Conservation (phyloP, 2,329 filamentous ascomycete species). For the Cladosporium phlei region DNA sequence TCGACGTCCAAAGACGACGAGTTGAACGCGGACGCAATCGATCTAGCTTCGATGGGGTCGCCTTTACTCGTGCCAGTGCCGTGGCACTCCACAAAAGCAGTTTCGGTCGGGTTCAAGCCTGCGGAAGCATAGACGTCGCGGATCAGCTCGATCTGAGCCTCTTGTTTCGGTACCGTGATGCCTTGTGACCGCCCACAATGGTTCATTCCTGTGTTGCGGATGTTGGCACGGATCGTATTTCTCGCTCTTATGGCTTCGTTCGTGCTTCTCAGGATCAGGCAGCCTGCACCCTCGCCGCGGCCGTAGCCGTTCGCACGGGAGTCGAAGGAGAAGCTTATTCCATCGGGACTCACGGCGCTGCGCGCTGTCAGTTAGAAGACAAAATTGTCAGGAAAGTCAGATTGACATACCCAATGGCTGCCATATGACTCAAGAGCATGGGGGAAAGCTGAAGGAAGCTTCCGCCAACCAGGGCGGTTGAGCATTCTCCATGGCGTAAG, state of each 20-base stretch:
- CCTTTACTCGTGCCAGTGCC: slow-evolving; percentile 26
- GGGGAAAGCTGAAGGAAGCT: slow-evolving; percentile 23
- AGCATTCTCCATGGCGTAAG: slow-evolving; percentile 10
- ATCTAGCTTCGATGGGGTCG: slow-evolving; percentile 20
- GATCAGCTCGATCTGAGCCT: slow-evolving; percentile 37
- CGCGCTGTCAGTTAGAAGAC: too few relatives aligned
- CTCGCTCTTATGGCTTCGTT: slow-evolving; percentile 17
- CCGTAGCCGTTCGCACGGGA: slow-evolving; percentile 43
- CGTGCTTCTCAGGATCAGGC: slow-evolving; percentile 28
- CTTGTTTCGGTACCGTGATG: slow-evolving; percentile 37
- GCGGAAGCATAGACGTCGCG: slow-evolving; percentile 34
- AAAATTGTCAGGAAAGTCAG: too few relatives aligned
- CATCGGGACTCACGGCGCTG: too few relatives aligned
- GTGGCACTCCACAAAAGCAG: slow-evolving; percentile 23
- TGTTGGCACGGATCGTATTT: slow-evolving; percentile 19
- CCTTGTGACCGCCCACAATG: slow-evolving; percentile 21
- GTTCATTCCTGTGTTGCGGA: slow-evolving; percentile 1
- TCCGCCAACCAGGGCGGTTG: slow-evolving; percentile 22
- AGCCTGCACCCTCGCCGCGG: slow-evolving; percentile 23
- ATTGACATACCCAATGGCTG: too few relatives aligned
- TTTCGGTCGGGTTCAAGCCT: slow-evolving; percentile 26
- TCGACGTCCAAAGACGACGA: slow-evolving; percentile 5
- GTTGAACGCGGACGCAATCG: slow-evolving; percentile 1
- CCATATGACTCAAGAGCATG: too few relatives aligned
- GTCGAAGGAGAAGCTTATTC: slow-evolving; percentile 30